Evolutionary conservation across 495 filamentous ascomycete species (phyloP), one percentile per base, ranked within the genome.

Genomic region (Daldinia concentrica): DNA sequence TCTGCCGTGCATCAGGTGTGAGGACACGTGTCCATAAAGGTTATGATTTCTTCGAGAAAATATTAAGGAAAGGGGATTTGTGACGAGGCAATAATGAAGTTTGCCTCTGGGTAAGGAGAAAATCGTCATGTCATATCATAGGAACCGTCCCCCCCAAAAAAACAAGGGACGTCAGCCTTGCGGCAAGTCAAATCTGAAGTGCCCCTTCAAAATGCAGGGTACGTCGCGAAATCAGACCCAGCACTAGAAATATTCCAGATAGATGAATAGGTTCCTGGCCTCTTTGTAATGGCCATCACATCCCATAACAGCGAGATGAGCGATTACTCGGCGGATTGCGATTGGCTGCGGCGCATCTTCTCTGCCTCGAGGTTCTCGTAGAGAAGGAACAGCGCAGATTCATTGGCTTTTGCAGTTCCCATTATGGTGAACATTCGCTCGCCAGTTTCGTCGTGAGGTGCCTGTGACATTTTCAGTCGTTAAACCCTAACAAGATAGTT

Each of bases 361-460:
- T 99, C 95, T 17, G 93, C 95, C 82, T 99, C 95, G 34, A 99
- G 89, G 81, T 99, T 98, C 86, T 99, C 95, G 82, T 99, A 99
- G 56, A 99, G 87, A 37, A 98, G 88, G 79, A 95, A 98, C 8
- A 99, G 86, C 15, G 95, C 95, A 71, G 93, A 94, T 83, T 99
- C 95, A 76, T 98, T 98, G 68, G 92, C 92, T 80, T 87, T 87
- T 26, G 90, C 89, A 63, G 92, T 96, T 66, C 95, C 95, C 87
- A 96, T 97, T 78, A 99, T 98, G 69, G 95, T 98, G 84, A 98
- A 99, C 95, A 99, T 98, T 75, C 95, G 90, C 87, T 99, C 95
- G 59, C 95, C 95, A 52, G 93, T 94, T 62, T 98, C 96, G 72
- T 98, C 95, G 74, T 99, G 95, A 34, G 96, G 93, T 24, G 93